A percentile compares a stretch with the other conserved stretches of the same genome.
Evolutionary conservation across 306 rosid genomes (phyloP).

Genomic region (Potentilla sterilis): DNA sequence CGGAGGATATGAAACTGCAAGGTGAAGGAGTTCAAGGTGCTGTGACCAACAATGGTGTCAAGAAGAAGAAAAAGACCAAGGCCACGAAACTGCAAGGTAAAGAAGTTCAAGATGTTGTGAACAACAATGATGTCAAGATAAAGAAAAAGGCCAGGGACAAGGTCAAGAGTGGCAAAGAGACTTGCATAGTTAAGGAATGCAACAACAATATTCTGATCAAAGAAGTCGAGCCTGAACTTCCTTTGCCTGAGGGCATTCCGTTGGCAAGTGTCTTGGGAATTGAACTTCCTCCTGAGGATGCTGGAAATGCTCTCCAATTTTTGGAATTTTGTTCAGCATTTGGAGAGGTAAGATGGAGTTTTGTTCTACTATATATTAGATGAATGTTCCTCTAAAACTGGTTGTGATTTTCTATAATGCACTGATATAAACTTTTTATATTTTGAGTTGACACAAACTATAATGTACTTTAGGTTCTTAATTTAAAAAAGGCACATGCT

Average conservation of each 20-base stretch:
- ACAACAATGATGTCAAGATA: slow-evolving; percentile 21
- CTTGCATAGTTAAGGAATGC: slow-evolving; percentile 19
- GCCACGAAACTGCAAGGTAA: slow-evolving; percentile 9
- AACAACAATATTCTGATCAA: slow-evolving; percentile 3
- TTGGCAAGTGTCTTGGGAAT: slow-evolving; percentile 45
- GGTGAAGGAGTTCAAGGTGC: slow-evolving; percentile 14
- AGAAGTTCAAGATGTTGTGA: slow-evolving; percentile 10
- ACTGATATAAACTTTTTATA: not conserved
- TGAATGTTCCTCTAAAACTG: not conserved
- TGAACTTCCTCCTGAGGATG: slow-evolving; percentile 51
- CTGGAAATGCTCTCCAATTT: slow-evolving; percentile 76
- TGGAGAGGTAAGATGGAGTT: slow-evolving; percentile 54
- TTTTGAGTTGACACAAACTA: not conserved
- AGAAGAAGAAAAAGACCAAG: not conserved
- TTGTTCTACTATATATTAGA: not conserved
- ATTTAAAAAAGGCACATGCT: slow-evolving; percentile 35
- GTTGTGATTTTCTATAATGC: not conserved
- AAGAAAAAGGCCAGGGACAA: not conserved
- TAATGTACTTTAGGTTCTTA: slow-evolving; percentile 28
- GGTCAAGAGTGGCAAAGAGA: slow-evolving; percentile 13
- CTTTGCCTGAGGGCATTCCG: slow-evolving; percentile 50
- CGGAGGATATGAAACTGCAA: slow-evolving; percentile 9
- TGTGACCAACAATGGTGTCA: slow-evolving; percentile 21
- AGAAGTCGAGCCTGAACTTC: slow-evolving; percentile 22
- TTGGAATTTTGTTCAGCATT: slow-evolving; percentile 69